Percentiles rank a stretch among this genome's conserved stretches.
Conservation (phyloP, 202 grass and related monocot species). For the Brachypodium distachyon region DNA sequence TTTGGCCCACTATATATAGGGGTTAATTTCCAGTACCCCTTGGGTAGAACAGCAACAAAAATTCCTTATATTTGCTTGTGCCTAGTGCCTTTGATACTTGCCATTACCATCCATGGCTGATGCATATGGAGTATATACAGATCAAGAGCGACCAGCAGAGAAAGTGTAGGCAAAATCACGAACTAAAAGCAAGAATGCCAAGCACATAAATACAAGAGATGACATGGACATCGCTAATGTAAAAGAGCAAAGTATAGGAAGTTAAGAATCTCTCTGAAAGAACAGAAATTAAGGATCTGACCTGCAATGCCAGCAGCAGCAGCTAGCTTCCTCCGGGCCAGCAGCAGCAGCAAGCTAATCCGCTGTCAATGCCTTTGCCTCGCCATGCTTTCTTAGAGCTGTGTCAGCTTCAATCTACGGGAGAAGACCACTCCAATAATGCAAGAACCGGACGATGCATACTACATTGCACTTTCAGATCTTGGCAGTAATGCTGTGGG, state of each 20-base stretch:
- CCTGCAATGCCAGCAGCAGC: conserved; percentile 29
- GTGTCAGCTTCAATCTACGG: conserved; percentile 17
- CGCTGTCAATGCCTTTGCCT: not conserved
- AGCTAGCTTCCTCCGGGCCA: no score
- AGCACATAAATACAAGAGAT: not conserved
- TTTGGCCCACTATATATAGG: conserved; percentile 24
- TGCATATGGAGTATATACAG: not conserved
- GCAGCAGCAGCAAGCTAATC: no score
- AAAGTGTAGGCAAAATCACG: conserved; percentile 1
- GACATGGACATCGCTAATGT: not conserved
- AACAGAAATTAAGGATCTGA: conserved; percentile 25
- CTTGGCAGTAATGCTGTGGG: not conserved
- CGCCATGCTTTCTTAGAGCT: not conserved
- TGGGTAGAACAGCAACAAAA: conserved; percentile 13
- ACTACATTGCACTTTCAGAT: conserved; percentile 23
- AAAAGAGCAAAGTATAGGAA: not conserved
- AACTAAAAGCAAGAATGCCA: conserved; percentile 21
- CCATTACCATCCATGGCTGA: not conserved
- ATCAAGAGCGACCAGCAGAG: not conserved
- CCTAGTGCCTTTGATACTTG: not conserved
- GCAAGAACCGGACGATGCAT: not conserved
- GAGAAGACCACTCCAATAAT: conserved; percentile 13
- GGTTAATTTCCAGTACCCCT: conserved; percentile 20
- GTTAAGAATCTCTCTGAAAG: conserved; percentile 1
- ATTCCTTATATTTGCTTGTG: not conserved